Base-by-base conservation (phyloP, 1,284 basidiomycete genomes). In the Microbotryum violaceum region DNA sequence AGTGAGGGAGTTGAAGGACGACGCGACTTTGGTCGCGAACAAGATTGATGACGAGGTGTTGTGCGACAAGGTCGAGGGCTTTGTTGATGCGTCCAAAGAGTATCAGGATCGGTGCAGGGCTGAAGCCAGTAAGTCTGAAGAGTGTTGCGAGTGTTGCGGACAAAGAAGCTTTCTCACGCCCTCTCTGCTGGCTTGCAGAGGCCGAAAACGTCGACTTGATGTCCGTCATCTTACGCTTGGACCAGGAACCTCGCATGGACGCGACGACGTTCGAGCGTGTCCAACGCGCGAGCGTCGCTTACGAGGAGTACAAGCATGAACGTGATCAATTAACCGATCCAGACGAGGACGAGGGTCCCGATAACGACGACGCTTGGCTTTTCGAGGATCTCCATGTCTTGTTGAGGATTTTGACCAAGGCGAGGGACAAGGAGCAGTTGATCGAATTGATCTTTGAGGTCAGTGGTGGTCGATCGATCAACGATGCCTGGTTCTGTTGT, bases 371-470 rank as follows among this genome's bases (percentile, higher is more conserved):
- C 72, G 92, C 88, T 16, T 97, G 93, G 93, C 75, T 97, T 37
- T 89, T 89, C 68, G 92, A 97, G 74, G 93, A 97, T 75, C 76
- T 96, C 51, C 84, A 82, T 65, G 79, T 94, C 31, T 80, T 94
- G 47, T 80, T 87, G 37, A 83, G 86, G 73, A 76, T 96, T 23
- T 87, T 91, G 72, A 82, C 85, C 47, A 81, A 86, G 54, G 79
- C 97, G 56, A 81, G 87, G 65, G 96, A 97, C 75, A 86, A 91
- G 71, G 91, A 98, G 74, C 89, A 94, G 75, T 73, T 99, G 69
- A 88, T 98, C 68, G 89, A 87, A 56, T 79, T 99, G 53, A 88
- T 99, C 56, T 97, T 97, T 70, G 94, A 99, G 82, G 91, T 86
- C 61, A 63, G 82, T 74, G 57, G 21, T 45, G 1, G 7, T 53